phyloP scores from a whole-genome alignment of 2,329 filamentous ascomycete species.

The Aspergillus jensenii region DNA sequence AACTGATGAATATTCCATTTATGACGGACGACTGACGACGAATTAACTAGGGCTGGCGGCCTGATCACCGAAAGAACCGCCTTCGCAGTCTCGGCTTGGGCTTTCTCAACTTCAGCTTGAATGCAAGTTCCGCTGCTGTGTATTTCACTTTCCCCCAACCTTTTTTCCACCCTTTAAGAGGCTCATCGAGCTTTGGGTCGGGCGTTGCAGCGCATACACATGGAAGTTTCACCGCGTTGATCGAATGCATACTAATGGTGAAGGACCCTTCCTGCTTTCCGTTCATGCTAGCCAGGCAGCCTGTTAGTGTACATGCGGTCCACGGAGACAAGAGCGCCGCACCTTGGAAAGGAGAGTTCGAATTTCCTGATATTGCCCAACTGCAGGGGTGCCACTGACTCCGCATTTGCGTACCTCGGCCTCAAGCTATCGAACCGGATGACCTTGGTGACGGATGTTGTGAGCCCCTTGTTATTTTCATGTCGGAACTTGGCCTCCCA shows the following conservation, averaged over 20 bases:
- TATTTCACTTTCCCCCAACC: not conserved
- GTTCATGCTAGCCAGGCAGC: not conserved
- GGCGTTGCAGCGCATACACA: not conserved
- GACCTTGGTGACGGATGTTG: not conserved
- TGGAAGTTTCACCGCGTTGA: conserved; percentile 3
- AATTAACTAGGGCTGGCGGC: not conserved
- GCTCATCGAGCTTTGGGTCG: conserved; percentile 13
- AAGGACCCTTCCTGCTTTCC: conserved; percentile 5
- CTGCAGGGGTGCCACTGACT: not conserved
- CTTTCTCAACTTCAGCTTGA: not conserved
- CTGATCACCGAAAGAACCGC: not conserved
- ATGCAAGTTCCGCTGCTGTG: not conserved
- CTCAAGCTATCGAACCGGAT: not conserved
- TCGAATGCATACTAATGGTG: not conserved
- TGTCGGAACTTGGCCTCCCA: conserved; percentile 5
- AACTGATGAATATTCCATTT: too few relatives aligned
- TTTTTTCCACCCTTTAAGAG: not conserved
- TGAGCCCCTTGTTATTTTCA: not conserved
- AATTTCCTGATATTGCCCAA: not conserved
- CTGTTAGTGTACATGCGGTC: not conserved
- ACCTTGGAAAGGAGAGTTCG: conserved; percentile 4
- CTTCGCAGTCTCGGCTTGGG: not conserved
- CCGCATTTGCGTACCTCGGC: not conserved
- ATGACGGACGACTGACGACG: not conserved
- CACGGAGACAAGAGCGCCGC: not conserved